Conservation (phyloP, 495 filamentous ascomycete species). For the Paragyromitra xinjiangensis region DNA sequence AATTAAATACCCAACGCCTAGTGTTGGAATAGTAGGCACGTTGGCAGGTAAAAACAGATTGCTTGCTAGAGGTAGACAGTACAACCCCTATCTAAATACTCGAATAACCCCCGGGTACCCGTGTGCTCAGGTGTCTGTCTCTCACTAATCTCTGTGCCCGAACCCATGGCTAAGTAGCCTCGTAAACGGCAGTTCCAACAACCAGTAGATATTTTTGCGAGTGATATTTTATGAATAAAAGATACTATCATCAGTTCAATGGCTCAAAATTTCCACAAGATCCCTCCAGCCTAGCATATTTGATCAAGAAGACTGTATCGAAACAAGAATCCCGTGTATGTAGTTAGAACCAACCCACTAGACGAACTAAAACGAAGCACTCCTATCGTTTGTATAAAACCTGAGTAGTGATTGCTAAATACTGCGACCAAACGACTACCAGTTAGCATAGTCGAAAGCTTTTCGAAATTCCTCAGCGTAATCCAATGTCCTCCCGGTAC, state of each 20-base stretch:
- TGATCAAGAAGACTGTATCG: no score
- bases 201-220: background rate
- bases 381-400: background rate
- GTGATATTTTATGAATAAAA: background rate
- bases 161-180: no score
- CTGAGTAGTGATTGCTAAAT: background rate
- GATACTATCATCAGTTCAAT: background rate
- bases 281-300: background rate
- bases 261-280: background rate
- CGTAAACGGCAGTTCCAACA: background rate
- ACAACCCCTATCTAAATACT: no score
- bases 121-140: no score
- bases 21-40: no score
- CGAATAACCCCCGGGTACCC: no score
- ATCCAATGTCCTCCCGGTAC: constrained; percentile 50
- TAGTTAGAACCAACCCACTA: background rate
- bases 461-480: constrained; percentile 33
- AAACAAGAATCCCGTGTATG: background rate
- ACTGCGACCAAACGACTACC: constrained; percentile 4
- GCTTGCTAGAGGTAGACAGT: no score
- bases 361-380: background rate
- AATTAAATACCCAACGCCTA: no score
- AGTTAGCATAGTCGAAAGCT: constrained; percentile 26
- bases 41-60: no score
- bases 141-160: no score